Base-by-base conservation (phyloP, 1,284 basidiomycete species). In the Mycena sp. region DNA sequence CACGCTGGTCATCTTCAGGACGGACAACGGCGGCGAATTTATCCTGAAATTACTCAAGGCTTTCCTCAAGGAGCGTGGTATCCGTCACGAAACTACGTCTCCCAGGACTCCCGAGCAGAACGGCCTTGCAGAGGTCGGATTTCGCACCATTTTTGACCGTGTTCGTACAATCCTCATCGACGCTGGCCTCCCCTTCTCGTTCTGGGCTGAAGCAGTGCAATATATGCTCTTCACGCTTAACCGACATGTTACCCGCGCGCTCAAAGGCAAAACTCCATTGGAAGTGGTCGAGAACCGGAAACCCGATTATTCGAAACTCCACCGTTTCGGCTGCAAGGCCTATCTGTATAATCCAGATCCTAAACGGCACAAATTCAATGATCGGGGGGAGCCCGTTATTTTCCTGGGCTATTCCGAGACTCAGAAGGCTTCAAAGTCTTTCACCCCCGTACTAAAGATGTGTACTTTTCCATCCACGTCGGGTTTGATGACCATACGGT, bases 151-250 rank as follows among this genome's bases (percentile, higher is more conserved):
- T 25, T 35, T 56, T 16, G 53, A 56, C 25, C 53, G 43, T 21
- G 43, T 56, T 28, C 53, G 29, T 14, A 46, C 53, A 23, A 45
- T 56, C 10, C 41, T 56, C 14, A 59, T 41, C 10, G 50, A 38
- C 25, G 38, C 64, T 17, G 53, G 63, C 17, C 64, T 72, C 11
- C 56, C 69, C 14, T 28, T 45, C 14, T 57, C 45, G 1, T 67
- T 67, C 46, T 72, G 68, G 70, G 64, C 69, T 4, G 67, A 70
- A 38, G 70, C 70, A 6, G 64, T 61, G 14, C 19, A 41, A 12
- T 60, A 58, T 48, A 17, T 46, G 2, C 14, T 56, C 32, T 45
- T 52, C 29, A 62, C 58, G 29, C 29, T 58, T 12, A 70, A 69
- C 29, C 65, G 62, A 43, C 38, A 48, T 35, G 52, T 63, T 12